A percentile compares a stretch with the other conserved stretches of the same genome.
phyloP scores from a whole-genome alignment of 805 yeast genomes.

The Yarrowia phangngaensis region DNA sequence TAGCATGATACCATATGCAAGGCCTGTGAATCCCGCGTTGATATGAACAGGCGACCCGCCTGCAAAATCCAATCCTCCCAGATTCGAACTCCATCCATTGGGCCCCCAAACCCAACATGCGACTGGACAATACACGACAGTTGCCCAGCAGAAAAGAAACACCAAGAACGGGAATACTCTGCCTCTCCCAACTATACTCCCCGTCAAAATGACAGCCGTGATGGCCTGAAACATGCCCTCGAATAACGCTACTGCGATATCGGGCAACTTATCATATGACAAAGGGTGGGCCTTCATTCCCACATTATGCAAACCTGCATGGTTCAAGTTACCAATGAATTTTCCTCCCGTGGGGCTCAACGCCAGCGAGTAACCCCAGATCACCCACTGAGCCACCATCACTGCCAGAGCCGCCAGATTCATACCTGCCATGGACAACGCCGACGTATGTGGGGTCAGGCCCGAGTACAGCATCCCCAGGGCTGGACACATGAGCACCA shows the following conservation, averaged over 20 bases:
- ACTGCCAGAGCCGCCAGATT: conserved; percentile 58
- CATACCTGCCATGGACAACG: conserved; percentile 61
- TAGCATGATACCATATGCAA: conserved; percentile 61
- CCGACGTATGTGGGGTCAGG: conserved; percentile 61
- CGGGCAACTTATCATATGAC: conserved; percentile 34
- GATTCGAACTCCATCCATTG: conserved; percentile 57
- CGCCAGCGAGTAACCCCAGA: conserved; percentile 64
- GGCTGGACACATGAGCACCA: conserved; percentile 26
- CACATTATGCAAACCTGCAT: conserved; percentile 52
- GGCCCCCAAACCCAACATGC: conserved; percentile 75
- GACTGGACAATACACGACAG: conserved; percentile 67
- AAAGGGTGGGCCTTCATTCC: conserved; percentile 46
- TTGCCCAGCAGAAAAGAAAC: conserved; percentile 63
- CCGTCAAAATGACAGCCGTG: conserved; percentile 63
- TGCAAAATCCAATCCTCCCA: conserved; percentile 68
- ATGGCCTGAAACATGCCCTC: conserved; percentile 66
- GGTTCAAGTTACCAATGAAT: conserved; percentile 54
- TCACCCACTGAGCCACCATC: conserved; percentile 63
- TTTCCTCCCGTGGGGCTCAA: conserved; percentile 43
- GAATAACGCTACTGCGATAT: conserved; percentile 53
- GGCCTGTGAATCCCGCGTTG: conserved; percentile 65
- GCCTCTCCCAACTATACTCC: conserved; percentile 71
- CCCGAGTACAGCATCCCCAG: conserved; percentile 62
- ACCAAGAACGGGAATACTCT: conserved; percentile 67
- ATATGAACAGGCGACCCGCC: conserved; percentile 78